Percentiles rank a stretch among this genome's conserved stretches.
phyloP scores from a whole-genome alignment of 257 asterid species.

The Handroanthus guayacan region DNA sequence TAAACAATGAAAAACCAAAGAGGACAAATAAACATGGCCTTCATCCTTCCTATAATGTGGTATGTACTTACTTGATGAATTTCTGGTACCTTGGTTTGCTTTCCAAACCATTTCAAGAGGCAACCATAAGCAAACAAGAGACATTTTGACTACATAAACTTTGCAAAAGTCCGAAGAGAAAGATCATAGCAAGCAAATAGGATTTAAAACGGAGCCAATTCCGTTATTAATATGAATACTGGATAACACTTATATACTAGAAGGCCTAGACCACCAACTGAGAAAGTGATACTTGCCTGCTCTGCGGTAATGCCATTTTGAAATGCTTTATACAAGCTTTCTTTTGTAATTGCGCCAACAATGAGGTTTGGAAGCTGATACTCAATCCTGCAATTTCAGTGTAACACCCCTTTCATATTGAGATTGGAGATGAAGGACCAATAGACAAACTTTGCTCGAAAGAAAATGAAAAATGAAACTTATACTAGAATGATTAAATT shows the following conservation, averaged over 20 bases:
- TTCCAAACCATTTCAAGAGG: neutral
- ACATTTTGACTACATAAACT: slow-evolving; percentile 14
- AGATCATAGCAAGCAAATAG: slow-evolving; percentile 3
- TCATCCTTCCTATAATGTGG: slow-evolving; percentile 5
- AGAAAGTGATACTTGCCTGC: slow-evolving; percentile 60
- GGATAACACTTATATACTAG: neutral
- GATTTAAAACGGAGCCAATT: neutral
- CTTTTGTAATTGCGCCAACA: slow-evolving; percentile 91
- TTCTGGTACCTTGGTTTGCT: neutral
- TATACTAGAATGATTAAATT: neutral
- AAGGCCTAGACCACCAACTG: slow-evolving; percentile 1
- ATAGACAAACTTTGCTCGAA: neutral
- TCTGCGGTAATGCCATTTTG: slow-evolving; percentile 86
- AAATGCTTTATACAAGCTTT: slow-evolving; percentile 93
- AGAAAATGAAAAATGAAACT: neutral
- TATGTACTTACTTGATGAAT: neutral
- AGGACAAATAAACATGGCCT: neutral
- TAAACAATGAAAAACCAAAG: neutral
- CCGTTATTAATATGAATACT: neutral
- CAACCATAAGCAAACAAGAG: slow-evolving; percentile 4
- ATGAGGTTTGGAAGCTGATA: slow-evolving; percentile 98
- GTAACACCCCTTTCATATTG: slow-evolving; percentile 17
- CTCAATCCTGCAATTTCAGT: slow-evolving; percentile 75
- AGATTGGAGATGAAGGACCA: neutral
- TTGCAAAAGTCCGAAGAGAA: neutral